Evolutionary conservation across 2,329 filamentous ascomycete genomes (phyloP).

Genomic region (Apiospora sp.): DNA sequence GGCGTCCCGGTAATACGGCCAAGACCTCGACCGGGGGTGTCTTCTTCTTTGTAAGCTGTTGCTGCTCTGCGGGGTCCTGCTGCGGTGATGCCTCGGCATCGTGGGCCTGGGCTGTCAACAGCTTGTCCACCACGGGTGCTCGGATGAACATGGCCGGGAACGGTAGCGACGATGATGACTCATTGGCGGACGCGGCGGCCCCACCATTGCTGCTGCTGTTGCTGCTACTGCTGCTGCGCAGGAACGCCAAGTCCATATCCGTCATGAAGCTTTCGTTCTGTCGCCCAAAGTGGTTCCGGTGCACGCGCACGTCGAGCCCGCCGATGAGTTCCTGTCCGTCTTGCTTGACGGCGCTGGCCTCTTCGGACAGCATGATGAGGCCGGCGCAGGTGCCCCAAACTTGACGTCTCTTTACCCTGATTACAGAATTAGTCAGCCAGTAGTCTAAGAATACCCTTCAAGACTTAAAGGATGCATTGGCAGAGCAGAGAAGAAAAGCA

Average conservation of each 20-base stretch:
- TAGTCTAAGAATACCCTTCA: conserved; percentile 2
- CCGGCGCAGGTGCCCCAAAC: conserved; percentile 98
- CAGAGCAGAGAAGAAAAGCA: conserved; percentile 14
- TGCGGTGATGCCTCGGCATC: conserved; percentile 33
- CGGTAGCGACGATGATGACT: conserved; percentile 43
- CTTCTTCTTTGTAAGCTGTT: conserved; percentile 29
- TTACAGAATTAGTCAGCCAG: background rate
- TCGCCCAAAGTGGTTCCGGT: conserved; percentile 93
- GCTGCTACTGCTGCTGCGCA: conserved; percentile 47
- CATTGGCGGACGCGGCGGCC: conserved; percentile 15
- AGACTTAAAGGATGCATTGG: background rate
- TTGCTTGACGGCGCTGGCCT: conserved; percentile 86
- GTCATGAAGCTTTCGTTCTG: conserved; percentile 92
- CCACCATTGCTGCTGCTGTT: conserved; percentile 29
- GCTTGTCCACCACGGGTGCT: conserved; percentile 88
- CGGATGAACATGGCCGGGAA: conserved; percentile 93
- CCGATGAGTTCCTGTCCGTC: conserved; percentile 94
- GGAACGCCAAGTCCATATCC: conserved; percentile 75
- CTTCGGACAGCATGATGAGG: conserved; percentile 87
- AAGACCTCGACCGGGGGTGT: conserved; percentile 55
- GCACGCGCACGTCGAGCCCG: conserved; percentile 87
- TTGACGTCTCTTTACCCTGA: conserved; percentile 76
- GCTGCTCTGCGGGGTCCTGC: background rate
- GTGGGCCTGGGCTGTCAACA: conserved; percentile 58
- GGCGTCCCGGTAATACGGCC: conserved; percentile 56